These are phyloP conservation scores for Naganishia onofrii DNA, from an alignment of 768 basidiomycete species.

Conservation along the genomic window DNA sequence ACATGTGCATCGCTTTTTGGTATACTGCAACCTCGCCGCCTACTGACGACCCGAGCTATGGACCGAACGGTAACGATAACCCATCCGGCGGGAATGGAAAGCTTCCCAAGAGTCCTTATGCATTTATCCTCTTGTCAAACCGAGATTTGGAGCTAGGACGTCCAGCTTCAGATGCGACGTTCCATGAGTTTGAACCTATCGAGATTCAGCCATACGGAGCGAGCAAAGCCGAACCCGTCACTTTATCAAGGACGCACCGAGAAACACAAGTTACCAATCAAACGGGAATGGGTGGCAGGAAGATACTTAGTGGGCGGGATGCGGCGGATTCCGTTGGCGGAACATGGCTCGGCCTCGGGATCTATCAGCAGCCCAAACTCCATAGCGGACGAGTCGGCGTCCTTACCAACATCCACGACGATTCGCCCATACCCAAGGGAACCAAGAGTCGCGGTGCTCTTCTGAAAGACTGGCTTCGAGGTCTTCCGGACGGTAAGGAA, in stretches of 20 bases:
- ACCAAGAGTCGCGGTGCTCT: constrained; percentile 42
- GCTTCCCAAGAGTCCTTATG: constrained; percentile 24
- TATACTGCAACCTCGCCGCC: not conserved
- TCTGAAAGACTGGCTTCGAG: constrained; percentile 42
- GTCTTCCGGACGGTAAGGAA: constrained; percentile 2
- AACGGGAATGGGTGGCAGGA: not conserved
- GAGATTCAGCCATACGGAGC: not conserved
- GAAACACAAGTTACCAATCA: not conserved
- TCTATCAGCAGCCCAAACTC: constrained; percentile 34
- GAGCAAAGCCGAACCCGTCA: not conserved
- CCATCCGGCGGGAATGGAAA: not conserved
- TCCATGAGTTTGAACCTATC: constrained; percentile 42
- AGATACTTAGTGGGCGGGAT: constrained; percentile 42
- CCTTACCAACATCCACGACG: constrained; percentile 43
- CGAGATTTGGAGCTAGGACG: constrained; percentile 53
- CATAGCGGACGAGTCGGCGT: constrained; percentile 35
- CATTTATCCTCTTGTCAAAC: constrained; percentile 49
- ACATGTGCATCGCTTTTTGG: constrained; percentile 21
- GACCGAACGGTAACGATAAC: not conserved
- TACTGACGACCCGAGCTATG: not conserved
- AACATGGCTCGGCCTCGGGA: constrained; percentile 53
- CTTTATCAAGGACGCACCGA: not conserved
- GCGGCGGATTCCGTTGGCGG: constrained; percentile 42
- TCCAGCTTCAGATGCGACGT: constrained; percentile 45
- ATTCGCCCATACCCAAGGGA: constrained; percentile 18